Evolutionary conservation across 2,329 filamentous ascomycete genomes (phyloP).

Genomic region (Aspergillus candidus): DNA sequence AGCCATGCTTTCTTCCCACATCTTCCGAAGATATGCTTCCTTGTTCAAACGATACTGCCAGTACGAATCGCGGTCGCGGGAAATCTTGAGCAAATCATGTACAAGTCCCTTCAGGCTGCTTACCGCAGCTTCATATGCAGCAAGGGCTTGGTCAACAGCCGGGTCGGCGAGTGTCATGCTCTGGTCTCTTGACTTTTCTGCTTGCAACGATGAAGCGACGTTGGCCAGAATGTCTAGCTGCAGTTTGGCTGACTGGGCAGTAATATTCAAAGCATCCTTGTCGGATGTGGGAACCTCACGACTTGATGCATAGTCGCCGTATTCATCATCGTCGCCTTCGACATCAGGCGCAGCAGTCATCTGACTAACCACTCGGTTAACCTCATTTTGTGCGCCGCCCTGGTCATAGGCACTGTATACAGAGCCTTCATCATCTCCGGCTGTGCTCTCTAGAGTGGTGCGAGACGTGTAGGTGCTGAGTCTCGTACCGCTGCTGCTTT

Average conservation of each 20-base stretch:
- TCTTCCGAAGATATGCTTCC: slow-evolving; percentile 81
- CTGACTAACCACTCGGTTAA: slow-evolving; percentile 45
- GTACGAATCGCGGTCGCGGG: slow-evolving; percentile 86
- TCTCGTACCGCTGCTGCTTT: slow-evolving; percentile 38
- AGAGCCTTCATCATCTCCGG: slow-evolving; percentile 50
- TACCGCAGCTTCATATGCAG: slow-evolving; percentile 84
- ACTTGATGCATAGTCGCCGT: slow-evolving; percentile 72
- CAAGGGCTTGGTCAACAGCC: slow-evolving; percentile 67
- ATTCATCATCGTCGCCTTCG: slow-evolving; percentile 66
- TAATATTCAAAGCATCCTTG: slow-evolving; percentile 95
- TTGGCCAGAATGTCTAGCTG: slow-evolving; percentile 86
- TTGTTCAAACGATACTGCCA: slow-evolving; percentile 94
- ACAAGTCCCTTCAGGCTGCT: slow-evolving; percentile 79
- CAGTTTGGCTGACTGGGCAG: slow-evolving; percentile 85
- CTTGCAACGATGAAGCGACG: slow-evolving; percentile 74
- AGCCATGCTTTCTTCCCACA: slow-evolving; percentile 99
- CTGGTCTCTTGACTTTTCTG: slow-evolving; percentile 65
- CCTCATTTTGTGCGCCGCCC: slow-evolving; percentile 46
- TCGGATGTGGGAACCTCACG: slow-evolving; percentile 66
- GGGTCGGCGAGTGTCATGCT: slow-evolving; percentile 68
- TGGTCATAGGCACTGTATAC: slow-evolving; percentile 52
- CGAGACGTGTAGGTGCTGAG: slow-evolving; percentile 46
- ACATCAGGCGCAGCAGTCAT: slow-evolving; percentile 51
- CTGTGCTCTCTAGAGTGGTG: slow-evolving; percentile 42
- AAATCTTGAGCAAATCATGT: slow-evolving; percentile 83